A percentile compares a stretch with the other conserved stretches of the same genome.
These are phyloP conservation scores for Dianthus caryophyllus DNA, from an alignment of 148 eudicot genomes.

Conservation along the genomic window DNA sequence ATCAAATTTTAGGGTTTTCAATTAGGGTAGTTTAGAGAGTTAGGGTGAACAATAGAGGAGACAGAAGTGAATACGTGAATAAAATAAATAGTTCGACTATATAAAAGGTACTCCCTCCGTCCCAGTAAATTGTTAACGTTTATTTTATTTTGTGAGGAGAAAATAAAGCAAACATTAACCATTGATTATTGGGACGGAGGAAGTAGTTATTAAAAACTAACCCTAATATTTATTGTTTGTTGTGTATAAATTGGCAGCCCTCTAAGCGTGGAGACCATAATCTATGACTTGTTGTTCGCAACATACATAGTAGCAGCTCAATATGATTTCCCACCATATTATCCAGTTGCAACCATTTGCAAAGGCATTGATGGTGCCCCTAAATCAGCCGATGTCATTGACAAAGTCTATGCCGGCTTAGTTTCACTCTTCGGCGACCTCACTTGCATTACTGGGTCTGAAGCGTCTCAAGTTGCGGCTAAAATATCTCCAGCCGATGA, in stretches of 20 bases:
- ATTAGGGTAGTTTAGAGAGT: too few species aligned
- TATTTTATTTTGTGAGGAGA: too few species aligned
- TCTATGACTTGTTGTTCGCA: neutral
- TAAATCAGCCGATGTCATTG: neutral
- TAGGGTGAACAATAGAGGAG: too few species aligned
- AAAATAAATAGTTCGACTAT: too few species aligned
- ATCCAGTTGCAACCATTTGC: conserved; percentile 1
- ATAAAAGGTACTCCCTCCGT: too few species aligned
- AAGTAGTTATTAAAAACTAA: too few species aligned
- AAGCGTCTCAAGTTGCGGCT: conserved; percentile 8
- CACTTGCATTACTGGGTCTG: conserved; percentile 1
- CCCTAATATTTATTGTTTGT: too few species aligned
- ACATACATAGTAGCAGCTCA: neutral
- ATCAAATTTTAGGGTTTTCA: too few species aligned
- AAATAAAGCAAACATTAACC: too few species aligned
- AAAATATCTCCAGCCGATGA: neutral
- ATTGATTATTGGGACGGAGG: too few species aligned
- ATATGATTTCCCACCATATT: conserved; percentile 4
- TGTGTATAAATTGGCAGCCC: neutral
- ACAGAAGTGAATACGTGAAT: too few species aligned
- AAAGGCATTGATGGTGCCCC: conserved; percentile 6
- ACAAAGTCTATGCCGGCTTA: conserved; percentile 4
- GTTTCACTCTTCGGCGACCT: neutral
- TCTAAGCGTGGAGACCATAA: neutral
- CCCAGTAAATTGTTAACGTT: too few species aligned